A percentile compares a stretch with the other conserved stretches of the same genome.
phyloP scores from a whole-genome alignment of 768 basidiomycete species.

The Tulasnella sp. region DNA sequence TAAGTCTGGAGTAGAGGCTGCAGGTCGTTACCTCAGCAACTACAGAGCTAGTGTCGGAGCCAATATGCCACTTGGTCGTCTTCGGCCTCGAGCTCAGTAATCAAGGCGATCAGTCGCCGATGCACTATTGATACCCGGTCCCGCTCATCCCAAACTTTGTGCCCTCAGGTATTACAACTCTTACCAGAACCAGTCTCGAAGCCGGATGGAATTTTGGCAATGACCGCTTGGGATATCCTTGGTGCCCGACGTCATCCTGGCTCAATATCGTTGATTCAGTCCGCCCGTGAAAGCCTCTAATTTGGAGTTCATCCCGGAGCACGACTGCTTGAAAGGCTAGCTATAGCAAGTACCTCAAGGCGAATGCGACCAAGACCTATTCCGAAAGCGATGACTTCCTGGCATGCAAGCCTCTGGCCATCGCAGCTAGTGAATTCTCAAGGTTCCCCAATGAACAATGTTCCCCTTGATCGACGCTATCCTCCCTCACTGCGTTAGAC shows the following conservation, averaged over 20 bases:
- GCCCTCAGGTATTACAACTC: neutral
- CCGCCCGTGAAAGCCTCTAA: neutral
- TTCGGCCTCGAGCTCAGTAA: neutral
- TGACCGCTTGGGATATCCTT: neutral
- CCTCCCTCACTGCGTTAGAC: neutral
- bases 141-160: neutral
- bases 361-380: neutral
- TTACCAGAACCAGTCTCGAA: neutral
- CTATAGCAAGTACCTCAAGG: neutral
- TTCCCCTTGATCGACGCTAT: neutral
- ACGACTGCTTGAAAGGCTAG: neutral
- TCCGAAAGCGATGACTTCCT: neutral
- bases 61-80: neutral
- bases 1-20: neutral
- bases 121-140: neutral
- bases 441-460: neutral
- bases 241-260: neutral
- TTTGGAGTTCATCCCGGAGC: neutral
- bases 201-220: neutral
- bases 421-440: neutral
- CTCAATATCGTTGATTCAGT: neutral
- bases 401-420: neutral
- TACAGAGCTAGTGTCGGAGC: neutral
- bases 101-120: neutral
- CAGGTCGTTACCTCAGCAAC: neutral